Evolutionary conservation across 768 basidiomycete genomes (phyloP).

Genomic region (Mycena metata): DNA sequence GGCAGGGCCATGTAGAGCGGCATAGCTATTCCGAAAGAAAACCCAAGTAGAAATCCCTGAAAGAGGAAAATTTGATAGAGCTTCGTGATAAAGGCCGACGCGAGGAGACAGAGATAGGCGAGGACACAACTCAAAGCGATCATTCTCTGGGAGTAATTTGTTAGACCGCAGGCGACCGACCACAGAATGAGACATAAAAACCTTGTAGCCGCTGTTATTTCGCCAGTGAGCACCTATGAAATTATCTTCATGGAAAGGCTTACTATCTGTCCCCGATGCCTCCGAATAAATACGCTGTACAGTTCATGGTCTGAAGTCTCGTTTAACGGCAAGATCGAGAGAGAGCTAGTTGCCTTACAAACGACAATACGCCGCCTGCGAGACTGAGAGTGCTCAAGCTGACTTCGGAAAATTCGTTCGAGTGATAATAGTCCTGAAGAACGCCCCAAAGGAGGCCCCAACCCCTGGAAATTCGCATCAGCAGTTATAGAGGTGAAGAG

Average conservation of each 20-base stretch:
- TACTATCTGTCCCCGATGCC: conserved; percentile 50
- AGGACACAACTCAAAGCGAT: conserved; percentile 46
- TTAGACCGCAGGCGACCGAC: not conserved
- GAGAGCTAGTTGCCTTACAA: conserved; percentile 31
- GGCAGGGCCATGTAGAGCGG: conserved; percentile 49
- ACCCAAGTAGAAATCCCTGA: conserved; percentile 42
- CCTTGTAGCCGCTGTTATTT: conserved; percentile 40
- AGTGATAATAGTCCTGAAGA: conserved; percentile 48
- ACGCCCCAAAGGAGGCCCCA: conserved; percentile 48
- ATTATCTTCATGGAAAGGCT: conserved; percentile 26
- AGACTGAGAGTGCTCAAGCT: conserved; percentile 40
- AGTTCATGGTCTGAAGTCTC: conserved; percentile 42
- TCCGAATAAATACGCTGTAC: conserved; percentile 45
- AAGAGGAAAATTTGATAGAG: conserved; percentile 49
- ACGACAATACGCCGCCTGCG: conserved; percentile 42
- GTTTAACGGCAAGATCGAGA: not conserved
- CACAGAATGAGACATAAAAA: not conserved
- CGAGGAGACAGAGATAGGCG: conserved; percentile 45
- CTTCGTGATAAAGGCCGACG: conserved; percentile 47
- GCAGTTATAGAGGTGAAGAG: not conserved
- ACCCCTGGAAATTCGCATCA: conserved; percentile 24
- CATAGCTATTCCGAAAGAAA: conserved; percentile 42
- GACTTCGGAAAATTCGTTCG: conserved; percentile 38
- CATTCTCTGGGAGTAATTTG: conserved; percentile 40
- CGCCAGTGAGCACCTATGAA: conserved; percentile 2